Evolutionary conservation across 176 grass and related monocot genomes (phyloP).

Genomic region (Triticum dicoccoides): DNA sequence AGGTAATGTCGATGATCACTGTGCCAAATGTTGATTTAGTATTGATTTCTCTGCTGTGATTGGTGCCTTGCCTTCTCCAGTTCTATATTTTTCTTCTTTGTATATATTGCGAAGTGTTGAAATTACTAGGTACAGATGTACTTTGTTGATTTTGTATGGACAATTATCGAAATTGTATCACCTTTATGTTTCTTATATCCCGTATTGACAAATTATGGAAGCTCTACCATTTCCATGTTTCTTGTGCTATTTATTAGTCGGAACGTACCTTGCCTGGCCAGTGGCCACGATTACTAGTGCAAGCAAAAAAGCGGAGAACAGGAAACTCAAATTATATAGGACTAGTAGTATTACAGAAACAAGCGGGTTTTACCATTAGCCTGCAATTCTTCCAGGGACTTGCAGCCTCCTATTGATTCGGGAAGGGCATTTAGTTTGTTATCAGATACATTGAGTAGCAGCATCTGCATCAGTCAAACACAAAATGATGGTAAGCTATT

Average conservation of each 20-base stretch:
- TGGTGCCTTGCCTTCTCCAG: neutral
- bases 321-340: neutral
- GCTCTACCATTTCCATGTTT: neutral
- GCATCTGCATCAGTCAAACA: slow-evolving; percentile 59
- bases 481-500: neutral
- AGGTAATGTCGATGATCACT: neutral
- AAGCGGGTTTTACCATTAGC: slow-evolving; percentile 60
- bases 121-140: neutral
- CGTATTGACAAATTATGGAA: neutral
- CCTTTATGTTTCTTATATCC: neutral
- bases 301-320: neutral
- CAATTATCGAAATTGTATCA: neutral
- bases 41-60: neutral
- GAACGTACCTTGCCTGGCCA: neutral
- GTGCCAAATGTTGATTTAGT: neutral
- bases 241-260: neutral
- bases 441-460: slow-evolving; percentile 77
- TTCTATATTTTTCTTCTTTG: neutral
- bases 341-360: slow-evolving; percentile 1
- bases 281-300: neutral
- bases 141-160: neutral
- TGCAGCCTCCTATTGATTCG: slow-evolving; percentile 84
- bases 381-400: slow-evolving; percentile 88
- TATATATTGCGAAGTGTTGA: neutral
- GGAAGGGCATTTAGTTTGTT: slow-evolving; percentile 89